Evolutionary conservation across 139 green algal species (phyloP), one percentile per base, ranked within the genome.

Genomic region (Tetraselmis chui): DNA sequence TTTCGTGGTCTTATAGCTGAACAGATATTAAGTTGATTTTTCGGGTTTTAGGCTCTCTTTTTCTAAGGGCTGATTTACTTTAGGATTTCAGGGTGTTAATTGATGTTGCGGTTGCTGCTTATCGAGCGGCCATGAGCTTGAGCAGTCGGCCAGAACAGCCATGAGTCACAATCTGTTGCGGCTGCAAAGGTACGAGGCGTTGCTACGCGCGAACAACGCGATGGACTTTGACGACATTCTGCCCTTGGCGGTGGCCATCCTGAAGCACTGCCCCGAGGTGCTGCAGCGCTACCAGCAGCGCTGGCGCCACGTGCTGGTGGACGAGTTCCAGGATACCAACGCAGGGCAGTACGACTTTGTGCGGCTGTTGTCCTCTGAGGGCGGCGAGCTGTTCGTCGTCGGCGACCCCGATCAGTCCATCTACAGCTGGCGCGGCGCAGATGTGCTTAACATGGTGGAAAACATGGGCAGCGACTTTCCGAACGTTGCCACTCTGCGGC

Each of bases 351-450:
- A 83, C 31, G 45, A 67, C 11, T 67, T 67, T 67, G 45, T 67
- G 45, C 25, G 30, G 24, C 32, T 79, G 31, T 31, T 82, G n/a
- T 28, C 26, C 74, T 29, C 74, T 25, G 74, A 5, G 74, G 5
- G n/a, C 2, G 30, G 75, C 5, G 28, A 78, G 45, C 11, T 67
- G 11, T 67, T 67, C 18, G 45, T 67, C 18, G 45, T 97, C 78
- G 94, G 94, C 1, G 94, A 97, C 84, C 87, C 88, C 1, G 89
- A 97, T 82, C 94, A 97, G 84, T 82, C 89, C 30, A 96, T 97
- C 80, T 97, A 97, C 85, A 75, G 86, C 30, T 97, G 89, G 89
- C 84, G 91, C 0, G 91, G 90, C 25, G 88, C 87, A 0, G 81
- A 88, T 30, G 79, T 82, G 1, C 30, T 29, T 77, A 89, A 93